Percentiles rank a stretch among this genome's conserved stretches.
Conservation (phyloP, 352 stramenopile genomes). For the Phytophthora idaei region DNA sequence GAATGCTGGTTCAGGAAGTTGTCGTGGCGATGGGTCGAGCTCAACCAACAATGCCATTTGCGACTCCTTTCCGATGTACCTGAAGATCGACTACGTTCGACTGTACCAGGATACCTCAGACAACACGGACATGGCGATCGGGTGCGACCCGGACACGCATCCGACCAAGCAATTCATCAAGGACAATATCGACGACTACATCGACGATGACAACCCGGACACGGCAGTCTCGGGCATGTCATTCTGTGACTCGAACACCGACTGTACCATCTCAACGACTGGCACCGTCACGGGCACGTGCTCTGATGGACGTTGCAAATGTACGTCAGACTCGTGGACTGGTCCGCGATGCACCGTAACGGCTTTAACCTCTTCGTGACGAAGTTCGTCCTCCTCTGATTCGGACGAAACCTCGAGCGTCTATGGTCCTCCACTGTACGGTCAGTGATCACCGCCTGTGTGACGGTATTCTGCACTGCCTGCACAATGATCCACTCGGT, state of each 20-base stretch:
- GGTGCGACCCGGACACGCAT: not conserved
- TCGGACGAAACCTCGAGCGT: conserved; percentile 17
- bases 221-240: conserved; percentile 7
- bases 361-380: conserved; percentile 7
- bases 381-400: conserved; percentile 1
- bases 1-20: not conserved
- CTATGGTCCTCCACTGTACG: conserved; percentile 27
- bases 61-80: not conserved
- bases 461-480: conserved; percentile 35
- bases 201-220: not conserved
- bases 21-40: not conserved
- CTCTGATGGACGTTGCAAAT: conserved; percentile 25
- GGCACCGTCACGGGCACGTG: conserved; percentile 24
- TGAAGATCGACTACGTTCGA: not conserved
- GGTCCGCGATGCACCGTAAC: conserved; percentile 9
- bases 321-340: not conserved
- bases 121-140: not conserved
- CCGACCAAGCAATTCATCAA: not conserved
- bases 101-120: not conserved
- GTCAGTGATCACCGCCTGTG: conserved; percentile 21
- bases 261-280: conserved; percentile 28
- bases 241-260: conserved; percentile 22
- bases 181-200: not conserved
- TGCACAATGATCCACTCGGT: conserved; percentile 29
- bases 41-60: not conserved